A percentile compares a stretch with the other conserved stretches of the same genome.
Conservation (phyloP, 1,139 yeast genomes). For the Debaryomycetaceae sp. region DNA sequence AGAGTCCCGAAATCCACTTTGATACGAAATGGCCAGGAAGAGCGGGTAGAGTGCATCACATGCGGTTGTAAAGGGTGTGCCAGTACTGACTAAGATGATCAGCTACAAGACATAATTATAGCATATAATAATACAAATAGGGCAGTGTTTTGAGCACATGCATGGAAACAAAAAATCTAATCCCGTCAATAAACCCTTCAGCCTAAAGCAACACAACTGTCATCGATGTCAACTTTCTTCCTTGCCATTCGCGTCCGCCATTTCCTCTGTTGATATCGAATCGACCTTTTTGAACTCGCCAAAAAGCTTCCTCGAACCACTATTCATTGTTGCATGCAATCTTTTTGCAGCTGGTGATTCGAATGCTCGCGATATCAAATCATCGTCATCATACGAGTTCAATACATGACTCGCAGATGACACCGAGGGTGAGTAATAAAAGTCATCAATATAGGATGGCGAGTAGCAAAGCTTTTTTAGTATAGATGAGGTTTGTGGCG, state of each 20-base stretch:
- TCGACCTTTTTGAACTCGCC: slow-evolving; percentile 18
- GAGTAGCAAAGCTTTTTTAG: slow-evolving; percentile 56
- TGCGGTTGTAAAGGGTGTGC: slow-evolving; percentile 93
- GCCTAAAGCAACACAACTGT: background rate
- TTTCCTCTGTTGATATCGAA: slow-evolving; percentile 4
- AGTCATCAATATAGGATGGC: slow-evolving; percentile 64
- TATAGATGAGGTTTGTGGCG: slow-evolving; percentile 41
- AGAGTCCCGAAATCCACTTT: slow-evolving; percentile 69
- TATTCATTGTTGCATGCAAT: slow-evolving; percentile 7
- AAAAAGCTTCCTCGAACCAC: slow-evolving; percentile 15
- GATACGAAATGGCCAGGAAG: slow-evolving; percentile 30
- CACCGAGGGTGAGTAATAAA: slow-evolving; percentile 54
- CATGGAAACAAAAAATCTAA: background rate
- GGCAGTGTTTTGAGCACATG: background rate
- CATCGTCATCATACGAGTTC: slow-evolving; percentile 52
- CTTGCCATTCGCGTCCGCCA: slow-evolving; percentile 4
- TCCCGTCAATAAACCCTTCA: background rate
- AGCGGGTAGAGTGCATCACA: slow-evolving; percentile 60
- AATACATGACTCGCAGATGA: slow-evolving; percentile 27
- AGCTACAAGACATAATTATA: background rate
- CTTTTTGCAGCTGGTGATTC: slow-evolving; percentile 26
- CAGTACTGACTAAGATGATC: slow-evolving; percentile 54
- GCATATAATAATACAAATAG: background rate
- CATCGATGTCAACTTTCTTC: background rate
- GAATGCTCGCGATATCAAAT: slow-evolving; percentile 44